Evolutionary conservation across 208 protist genomes (phyloP).

Genomic region (Trichomonas gallinae): DNA sequence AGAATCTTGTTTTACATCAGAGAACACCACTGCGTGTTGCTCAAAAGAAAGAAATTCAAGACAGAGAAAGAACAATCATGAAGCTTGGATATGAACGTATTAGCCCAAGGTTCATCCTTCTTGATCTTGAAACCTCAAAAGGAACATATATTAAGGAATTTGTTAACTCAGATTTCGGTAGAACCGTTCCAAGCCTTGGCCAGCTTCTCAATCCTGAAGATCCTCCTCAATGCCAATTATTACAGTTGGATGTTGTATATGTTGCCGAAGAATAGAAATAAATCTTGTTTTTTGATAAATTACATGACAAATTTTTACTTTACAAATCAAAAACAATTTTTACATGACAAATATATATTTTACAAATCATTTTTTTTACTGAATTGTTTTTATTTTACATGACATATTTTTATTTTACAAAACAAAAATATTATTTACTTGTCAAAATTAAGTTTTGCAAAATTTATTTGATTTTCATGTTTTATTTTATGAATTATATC

Average conservation of each 20-base stretch:
- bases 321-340: too few relatives aligned
- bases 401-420: too few relatives aligned
- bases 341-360: too few relatives aligned
- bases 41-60: background rate
- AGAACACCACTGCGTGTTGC: background rate
- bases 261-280: background rate
- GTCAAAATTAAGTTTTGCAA: too few relatives aligned
- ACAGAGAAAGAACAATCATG: background rate
- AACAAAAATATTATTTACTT: too few relatives aligned
- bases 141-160: slow-evolving; percentile 96
- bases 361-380: too few relatives aligned
- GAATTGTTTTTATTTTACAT: too few relatives aligned
- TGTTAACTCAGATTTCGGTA: slow-evolving; percentile 79
- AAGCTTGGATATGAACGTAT: background rate
- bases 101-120: background rate
- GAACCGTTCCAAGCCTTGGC: slow-evolving; percentile 65
- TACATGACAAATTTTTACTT: background rate
- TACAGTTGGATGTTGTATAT: slow-evolving; percentile 81
- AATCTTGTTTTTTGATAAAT: background rate
- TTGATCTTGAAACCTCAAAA: slow-evolving; percentile 67
- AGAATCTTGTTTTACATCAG: background rate
- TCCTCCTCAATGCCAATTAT: slow-evolving; percentile 53
- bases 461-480: too few relatives aligned
- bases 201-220: slow-evolving; percentile 48
- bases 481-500: too few relatives aligned